These are phyloP conservation scores for Salix brachista DNA, from an alignment of 345 rosid species.

Conservation along the genomic window DNA sequence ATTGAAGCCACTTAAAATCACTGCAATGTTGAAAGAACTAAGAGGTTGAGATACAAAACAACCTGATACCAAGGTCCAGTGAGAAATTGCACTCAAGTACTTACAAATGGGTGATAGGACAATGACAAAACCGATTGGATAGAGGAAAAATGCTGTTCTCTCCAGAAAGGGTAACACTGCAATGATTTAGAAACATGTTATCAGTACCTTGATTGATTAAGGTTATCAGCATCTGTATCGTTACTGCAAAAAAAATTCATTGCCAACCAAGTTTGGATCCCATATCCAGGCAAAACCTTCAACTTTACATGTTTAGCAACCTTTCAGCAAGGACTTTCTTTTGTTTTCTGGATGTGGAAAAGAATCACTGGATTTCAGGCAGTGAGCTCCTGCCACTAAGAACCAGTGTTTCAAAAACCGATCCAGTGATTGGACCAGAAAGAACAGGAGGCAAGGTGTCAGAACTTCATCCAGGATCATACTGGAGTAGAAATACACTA, in stretches of 20 bases:
- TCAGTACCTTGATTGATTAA: conserved; percentile 1
- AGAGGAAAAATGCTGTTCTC: conserved; percentile 91
- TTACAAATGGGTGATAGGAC: conserved; percentile 86
- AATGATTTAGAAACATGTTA: neutral
- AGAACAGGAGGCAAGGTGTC: neutral
- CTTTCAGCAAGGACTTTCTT: too few relatives aligned
- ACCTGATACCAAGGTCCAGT: neutral
- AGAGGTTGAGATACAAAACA: neutral
- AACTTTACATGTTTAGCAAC: neutral
- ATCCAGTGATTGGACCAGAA: neutral
- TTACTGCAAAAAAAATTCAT: neutral
- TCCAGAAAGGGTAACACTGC: conserved; percentile 97
- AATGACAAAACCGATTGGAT: conserved; percentile 77
- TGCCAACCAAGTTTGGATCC: neutral
- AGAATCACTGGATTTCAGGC: neutral
- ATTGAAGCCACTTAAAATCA: conserved; percentile 90
- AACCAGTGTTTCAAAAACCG: neutral
- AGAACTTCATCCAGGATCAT: neutral
- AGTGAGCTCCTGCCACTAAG: neutral
- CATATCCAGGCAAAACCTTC: neutral
- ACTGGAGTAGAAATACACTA: neutral
- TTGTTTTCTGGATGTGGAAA: neutral
- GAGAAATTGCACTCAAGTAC: conserved; percentile 24
- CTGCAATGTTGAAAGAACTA: conserved; percentile 40
- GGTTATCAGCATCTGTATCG: neutral